These are phyloP conservation scores for Moringa oleifera DNA, from an alignment of 345 rosid species.

Conservation along the genomic window DNA sequence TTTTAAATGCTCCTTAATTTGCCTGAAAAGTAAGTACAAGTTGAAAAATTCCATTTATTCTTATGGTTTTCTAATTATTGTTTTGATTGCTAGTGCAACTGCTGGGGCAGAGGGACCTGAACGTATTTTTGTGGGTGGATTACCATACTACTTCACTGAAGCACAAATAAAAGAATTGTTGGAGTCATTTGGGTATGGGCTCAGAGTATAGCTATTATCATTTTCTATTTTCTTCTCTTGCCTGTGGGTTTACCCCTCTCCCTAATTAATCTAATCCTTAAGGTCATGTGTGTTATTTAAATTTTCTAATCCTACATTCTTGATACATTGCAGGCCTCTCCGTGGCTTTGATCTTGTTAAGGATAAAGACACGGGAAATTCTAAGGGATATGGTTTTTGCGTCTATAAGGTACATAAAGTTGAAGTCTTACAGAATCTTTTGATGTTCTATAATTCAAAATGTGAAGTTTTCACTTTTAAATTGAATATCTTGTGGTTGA, in stretches of 20 bases:
- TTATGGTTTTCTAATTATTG: not conserved
- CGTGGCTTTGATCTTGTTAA: slow-evolving; percentile 28
- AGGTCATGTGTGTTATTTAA: too few species aligned
- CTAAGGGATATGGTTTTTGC: slow-evolving; percentile 28
- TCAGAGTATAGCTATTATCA: not conserved
- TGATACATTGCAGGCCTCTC: slow-evolving; percentile 18
- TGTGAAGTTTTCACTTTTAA: too few species aligned
- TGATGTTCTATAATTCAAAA: too few species aligned
- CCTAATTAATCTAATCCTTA: not conserved
- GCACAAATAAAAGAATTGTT: slow-evolving; percentile 30
- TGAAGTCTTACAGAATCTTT: too few species aligned
- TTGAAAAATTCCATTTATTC: too few species aligned
- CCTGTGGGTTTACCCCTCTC: not conserved
- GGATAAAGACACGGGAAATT: slow-evolving; percentile 31
- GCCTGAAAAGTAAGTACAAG: too few species aligned
- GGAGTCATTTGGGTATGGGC: slow-evolving; percentile 28
- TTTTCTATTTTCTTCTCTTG: not conserved
- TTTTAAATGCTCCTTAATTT: too few species aligned
- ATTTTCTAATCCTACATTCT: not conserved
- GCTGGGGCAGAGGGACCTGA: slow-evolving; percentile 32
- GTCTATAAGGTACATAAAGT: slow-evolving; percentile 4
- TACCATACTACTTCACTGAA: slow-evolving; percentile 33
- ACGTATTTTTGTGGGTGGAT: slow-evolving; percentile 35
- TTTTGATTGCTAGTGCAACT: slow-evolving; percentile 16
- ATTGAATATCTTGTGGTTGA: too few species aligned